phyloP scores from a whole-genome alignment of 495 filamentous ascomycete genomes.

The Patellaria atrata region DNA sequence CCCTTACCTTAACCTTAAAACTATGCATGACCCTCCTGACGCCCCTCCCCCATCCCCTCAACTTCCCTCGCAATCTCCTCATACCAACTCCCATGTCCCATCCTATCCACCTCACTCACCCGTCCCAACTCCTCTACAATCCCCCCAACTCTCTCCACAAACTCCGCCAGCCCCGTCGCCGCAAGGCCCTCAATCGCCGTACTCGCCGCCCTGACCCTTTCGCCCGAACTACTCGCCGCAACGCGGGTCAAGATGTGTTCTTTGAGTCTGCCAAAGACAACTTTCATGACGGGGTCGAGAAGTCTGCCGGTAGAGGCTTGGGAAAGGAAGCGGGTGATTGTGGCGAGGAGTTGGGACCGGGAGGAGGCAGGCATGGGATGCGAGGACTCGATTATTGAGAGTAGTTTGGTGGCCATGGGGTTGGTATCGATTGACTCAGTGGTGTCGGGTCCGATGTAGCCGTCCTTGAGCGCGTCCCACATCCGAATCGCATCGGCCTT shows the following conservation, averaged over 20 bases:
- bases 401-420: constrained; percentile 30
- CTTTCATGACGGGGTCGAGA: constrained; percentile 63
- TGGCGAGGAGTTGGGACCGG: constrained; percentile 39
- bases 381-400: constrained; percentile 63
- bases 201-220: constrained; percentile 66
- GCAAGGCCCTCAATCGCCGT: constrained; percentile 74
- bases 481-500: constrained; percentile 72
- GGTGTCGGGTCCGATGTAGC: constrained; percentile 33
- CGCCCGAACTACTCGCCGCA: constrained; percentile 58
- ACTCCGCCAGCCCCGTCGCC: constrained; percentile 70
- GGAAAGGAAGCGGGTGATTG: constrained; percentile 42
- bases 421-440: neutral
- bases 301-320: constrained; percentile 32
- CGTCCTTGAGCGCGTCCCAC: constrained; percentile 28
- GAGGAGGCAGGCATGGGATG: constrained; percentile 63
- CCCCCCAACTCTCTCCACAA: constrained; percentile 68
- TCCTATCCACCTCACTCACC: constrained; percentile 65
- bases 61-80: constrained; percentile 42
- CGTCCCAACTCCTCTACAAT: constrained; percentile 66
- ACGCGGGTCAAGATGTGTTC: constrained; percentile 65
- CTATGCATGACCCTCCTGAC: constrained; percentile 12
- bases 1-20: no score
- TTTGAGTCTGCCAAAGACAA: constrained; percentile 62
- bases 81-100: constrained; percentile 68
- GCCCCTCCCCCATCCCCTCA: constrained; percentile 16